Base-by-base conservation (phyloP, 2,329 filamentous ascomycete genomes). In the Aspergillus amoenus region DNA sequence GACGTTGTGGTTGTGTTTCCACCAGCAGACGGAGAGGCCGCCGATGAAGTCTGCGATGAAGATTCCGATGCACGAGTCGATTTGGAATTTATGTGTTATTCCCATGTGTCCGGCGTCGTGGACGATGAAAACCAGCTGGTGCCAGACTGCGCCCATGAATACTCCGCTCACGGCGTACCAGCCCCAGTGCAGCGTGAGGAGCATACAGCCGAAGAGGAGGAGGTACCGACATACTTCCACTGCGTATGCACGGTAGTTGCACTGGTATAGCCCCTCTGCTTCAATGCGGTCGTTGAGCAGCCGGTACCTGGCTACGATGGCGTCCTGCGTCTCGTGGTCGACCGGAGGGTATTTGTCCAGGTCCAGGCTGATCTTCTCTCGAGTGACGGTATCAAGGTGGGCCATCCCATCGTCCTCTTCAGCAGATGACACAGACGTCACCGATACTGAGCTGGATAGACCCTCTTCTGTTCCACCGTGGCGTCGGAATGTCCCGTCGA, bases 21-120 rank as follows among this genome's bases (percentile, higher is more conserved):
- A 97, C 93, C 93, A 97, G 47, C 93, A 90, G 46, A 96, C 77
- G 13, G 90, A 95, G 21, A 97, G 78, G 0, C 94, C 93, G 37
- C 93, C 93, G 27, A 93, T 78, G 65, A 89, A 96, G 71, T 95
- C 88, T 48, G 92, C 91, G 67, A 97, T 88, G 64, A 94, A 77
- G 69, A 97, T 96, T 50, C 91, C 93, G 60, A 97, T 91, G 50
- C 88, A 80, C 2, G 87, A 89, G 73, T 97, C 94, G 34, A 85
- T 76, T 47, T 88, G 85, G 70, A 92, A 97, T 70, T 88, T 81
- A 75, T 97, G 93, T 1, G 93, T 97, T 65, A 97, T 96, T 64
- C 90, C 93, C 88, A 96, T 95, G 74, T 97, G 93, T 2, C 90
- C 92, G 21, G 93, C 90, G 78, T 97, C 93, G 71, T 97, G 93